phyloP scores from a whole-genome alignment of 2,329 filamentous ascomycete species.

The Decorospora gaudefroyi region DNA sequence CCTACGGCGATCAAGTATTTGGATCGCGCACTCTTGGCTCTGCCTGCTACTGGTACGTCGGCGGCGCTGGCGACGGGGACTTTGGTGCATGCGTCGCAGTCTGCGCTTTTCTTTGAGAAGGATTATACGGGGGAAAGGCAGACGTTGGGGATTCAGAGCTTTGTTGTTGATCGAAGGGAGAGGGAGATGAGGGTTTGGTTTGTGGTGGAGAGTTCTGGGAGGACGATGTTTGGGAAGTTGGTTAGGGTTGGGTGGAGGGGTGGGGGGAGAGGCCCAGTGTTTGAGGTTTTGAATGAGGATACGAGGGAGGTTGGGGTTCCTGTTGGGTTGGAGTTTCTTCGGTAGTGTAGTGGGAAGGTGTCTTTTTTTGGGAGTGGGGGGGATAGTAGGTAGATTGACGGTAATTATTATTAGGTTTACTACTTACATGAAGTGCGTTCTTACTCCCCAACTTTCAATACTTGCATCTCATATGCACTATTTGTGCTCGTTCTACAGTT shows the following conservation, averaged over 20 bases:
- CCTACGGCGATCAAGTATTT: constrained; percentile 15
- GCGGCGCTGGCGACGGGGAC: not conserved
- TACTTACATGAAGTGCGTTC: too few species aligned
- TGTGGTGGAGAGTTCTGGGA: constrained; percentile 9
- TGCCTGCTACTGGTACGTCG: not conserved
- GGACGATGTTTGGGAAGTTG: constrained; percentile 18
- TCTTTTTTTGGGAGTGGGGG: too few species aligned
- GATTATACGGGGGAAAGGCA: constrained; percentile 15
- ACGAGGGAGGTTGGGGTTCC: constrained; percentile 14
- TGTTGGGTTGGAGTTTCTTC: constrained; percentile 17
- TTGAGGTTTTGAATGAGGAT: constrained; percentile 13
- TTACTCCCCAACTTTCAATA: too few species aligned
- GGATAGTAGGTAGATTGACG: too few species aligned
- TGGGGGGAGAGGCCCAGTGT: constrained; percentile 2
- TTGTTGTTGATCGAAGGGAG: constrained; percentile 10
- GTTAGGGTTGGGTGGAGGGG: constrained; percentile 14
- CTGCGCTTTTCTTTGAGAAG: constrained; percentile 12
- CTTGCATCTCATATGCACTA: too few species aligned
- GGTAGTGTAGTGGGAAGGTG: too few species aligned
- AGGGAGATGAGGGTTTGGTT: constrained; percentile 13
- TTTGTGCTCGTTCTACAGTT: too few species aligned
- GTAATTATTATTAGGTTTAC: too few species aligned
- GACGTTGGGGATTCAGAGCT: constrained; percentile 15
- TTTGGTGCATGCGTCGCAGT: constrained; percentile 14
- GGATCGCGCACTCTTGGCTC: constrained; percentile 1